These are phyloP conservation scores for Starmerella sp. DNA, from an alignment of 805 yeast species.

Conservation along the genomic window DNA sequence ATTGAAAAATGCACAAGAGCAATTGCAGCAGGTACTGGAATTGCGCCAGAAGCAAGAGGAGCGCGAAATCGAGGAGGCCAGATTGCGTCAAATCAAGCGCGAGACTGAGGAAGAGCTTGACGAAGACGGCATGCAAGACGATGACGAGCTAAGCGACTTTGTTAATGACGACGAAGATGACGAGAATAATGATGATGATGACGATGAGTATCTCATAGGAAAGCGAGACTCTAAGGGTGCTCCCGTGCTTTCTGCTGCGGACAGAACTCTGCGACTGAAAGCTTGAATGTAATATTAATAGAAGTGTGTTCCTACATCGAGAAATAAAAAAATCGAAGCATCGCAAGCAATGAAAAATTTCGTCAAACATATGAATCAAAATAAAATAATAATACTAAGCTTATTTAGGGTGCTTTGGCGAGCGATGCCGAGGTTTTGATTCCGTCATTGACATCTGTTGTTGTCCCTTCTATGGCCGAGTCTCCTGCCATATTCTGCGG, in stretches of 20 bases:
- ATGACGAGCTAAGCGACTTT: slow-evolving; percentile 2
- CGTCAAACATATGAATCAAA: no score
- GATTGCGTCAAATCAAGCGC: neutral
- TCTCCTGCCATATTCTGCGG: neutral
- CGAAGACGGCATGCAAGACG: neutral
- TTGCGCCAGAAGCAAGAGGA: slow-evolving; percentile 2
- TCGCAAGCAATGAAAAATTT: neutral
- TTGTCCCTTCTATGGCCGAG: no score
- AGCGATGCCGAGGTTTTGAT: no score
- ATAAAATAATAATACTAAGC: no score
- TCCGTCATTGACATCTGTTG: no score
- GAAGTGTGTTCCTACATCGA: no score
- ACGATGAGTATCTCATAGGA: neutral
- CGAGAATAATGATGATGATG: slow-evolving; percentile 8
- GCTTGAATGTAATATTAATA: neutral
- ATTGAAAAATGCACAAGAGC: neutral
- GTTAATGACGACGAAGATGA: slow-evolving; percentile 1
- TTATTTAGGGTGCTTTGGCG: no score
- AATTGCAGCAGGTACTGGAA: slow-evolving; percentile 1
- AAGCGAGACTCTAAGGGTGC: neutral
- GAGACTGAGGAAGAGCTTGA: neutral
- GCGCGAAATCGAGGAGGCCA: neutral
- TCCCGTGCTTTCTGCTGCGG: neutral
- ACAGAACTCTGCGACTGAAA: neutral
- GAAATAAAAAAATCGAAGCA: no score